Evolutionary conservation across 2,329 filamentous ascomycete genomes (phyloP), one percentile per base, ranked within the genome.

Genomic region (Epichloe gansuensis): DNA sequence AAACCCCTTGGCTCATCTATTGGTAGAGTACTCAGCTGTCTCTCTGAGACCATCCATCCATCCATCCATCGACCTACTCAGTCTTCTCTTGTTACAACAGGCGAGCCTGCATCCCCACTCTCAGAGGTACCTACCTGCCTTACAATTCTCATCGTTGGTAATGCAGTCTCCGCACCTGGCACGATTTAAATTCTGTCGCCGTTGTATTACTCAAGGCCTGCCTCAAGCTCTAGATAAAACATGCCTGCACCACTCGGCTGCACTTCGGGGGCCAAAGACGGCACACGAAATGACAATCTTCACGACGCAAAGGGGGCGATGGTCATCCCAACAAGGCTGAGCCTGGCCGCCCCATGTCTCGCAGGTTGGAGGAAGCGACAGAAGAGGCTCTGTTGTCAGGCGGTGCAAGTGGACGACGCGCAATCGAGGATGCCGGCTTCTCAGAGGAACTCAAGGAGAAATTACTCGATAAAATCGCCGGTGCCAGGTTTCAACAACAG

Each of bases 361-460:
- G 78, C 39, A 77, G 79, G 15, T 70, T 85, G 8, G 70, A 79
- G 54, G 73, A 83, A 60, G 81, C 82, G 1, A 84, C 82, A 2
- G 81, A 85, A 58, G 80, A 84, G 51, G 78, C 75, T 2, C 68
- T 85, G 0, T 61, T 80, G 31, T 76, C 74, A 2, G 80, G 79
- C 35, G 80, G 81, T n/a, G 69, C 71, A 52, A 75, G 80, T 12
- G 80, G 81, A n/a, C 73, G 73, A 43, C 76, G 73, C 28, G 78
- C 81, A 5, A 67, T 84, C 23, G 74, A 82, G 59, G 78, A 84
- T 54, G 78, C 80, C 7, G 80, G 80, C 5, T 84, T 85, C 66
- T 80, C 78, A 37, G 75, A 80, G 6, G 80, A 83, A 59, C 69
- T 85, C 31, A 84, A 83, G 58, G 69, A 74, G 52, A 74, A 71